Base-by-base conservation (phyloP, 306 rosid genomes). In the Fagus crenata region DNA sequence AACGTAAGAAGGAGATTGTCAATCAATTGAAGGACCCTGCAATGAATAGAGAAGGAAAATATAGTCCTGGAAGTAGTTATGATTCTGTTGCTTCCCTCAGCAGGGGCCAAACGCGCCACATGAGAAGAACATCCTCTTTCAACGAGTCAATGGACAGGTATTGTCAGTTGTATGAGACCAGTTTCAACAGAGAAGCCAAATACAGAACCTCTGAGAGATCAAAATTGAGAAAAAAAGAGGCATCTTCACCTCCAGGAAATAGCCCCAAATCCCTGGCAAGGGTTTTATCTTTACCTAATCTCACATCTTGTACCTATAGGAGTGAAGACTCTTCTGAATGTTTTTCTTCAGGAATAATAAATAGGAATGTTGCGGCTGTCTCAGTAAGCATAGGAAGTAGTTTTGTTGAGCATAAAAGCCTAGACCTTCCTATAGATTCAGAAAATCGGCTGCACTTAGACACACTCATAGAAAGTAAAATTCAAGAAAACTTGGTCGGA, bases 231-330 rank as follows among this genome's bases (percentile, higher is more conserved):
- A 14, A 71, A 3, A 76, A 75, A 68, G 82, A 84, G 72, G 81
- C 37, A 80, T 61, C 39, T 69, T 79, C 82, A 3, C 1, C 77
- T 43, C 22, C 84, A 11, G 64, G 14, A 53, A 28, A 43, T 36
- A 77, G 86, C 40, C 80, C 82, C 17, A 89, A 88, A 79, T 61
- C 82, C 37, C 61, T 93, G 14, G 61, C 81, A 49, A 86, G 98
- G 85, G 85, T 89, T 79, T 86, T 67, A 42, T 93, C 98, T 31
- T 63, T 91, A 14, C 95, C 93, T 77, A 88, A 87, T 76, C 67
- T 93, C 1, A 81, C 83, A 73, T 71, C 89, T n/a, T 77, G 74
- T 71, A 63, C 74, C 73, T 61, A 81, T 69, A 87, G 69, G n/a
- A 76, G 14, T 60, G 92, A 83, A 55, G 93, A 85, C 49, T 67